phyloP scores from a whole-genome alignment of 1,284 basidiomycete genomes.

The Hortiboletus rubellus region DNA sequence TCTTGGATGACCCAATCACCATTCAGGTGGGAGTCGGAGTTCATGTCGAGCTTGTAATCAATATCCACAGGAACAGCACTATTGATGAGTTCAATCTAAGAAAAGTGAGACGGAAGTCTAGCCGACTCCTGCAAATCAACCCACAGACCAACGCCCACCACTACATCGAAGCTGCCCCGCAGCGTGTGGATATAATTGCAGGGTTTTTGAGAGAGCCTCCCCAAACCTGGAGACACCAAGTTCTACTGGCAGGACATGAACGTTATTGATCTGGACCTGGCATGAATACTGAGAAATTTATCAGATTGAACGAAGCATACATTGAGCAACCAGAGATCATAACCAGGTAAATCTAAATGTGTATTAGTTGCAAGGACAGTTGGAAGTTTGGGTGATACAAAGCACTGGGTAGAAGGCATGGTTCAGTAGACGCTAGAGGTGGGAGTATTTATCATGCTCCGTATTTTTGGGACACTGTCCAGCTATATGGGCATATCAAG shows the following conservation, averaged over 20 bases:
- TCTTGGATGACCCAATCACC: conserved; percentile 31
- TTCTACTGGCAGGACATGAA: conserved; percentile 29
- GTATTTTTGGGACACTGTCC: background rate
- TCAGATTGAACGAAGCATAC: conserved; percentile 10
- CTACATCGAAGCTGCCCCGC: conserved; percentile 24
- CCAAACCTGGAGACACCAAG: conserved; percentile 26
- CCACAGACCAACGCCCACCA: conserved; percentile 30
- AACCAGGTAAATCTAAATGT: conserved; percentile 23
- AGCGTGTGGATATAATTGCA: conserved; percentile 31
- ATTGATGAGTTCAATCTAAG: conserved; percentile 28
- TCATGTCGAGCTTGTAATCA: conserved; percentile 5
- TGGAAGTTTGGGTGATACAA: conserved; percentile 21
- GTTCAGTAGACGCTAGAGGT: background rate
- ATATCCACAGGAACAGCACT: conserved; percentile 20
- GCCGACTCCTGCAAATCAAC: background rate
- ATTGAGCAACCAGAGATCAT: conserved; percentile 23
- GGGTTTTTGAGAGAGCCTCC: conserved; percentile 24
- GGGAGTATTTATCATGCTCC: background rate
- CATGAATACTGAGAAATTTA: background rate
- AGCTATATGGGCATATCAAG: no score
- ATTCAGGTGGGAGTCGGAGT: conserved; percentile 14
- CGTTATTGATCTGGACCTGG: conserved; percentile 25
- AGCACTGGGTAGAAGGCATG: conserved; percentile 16
- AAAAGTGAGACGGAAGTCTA: conserved; percentile 4
- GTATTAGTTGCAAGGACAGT: conserved; percentile 9